Base-by-base conservation (phyloP, 2,329 filamentous ascomycete species). In the Lasiodiplodia gonubiensis region DNA sequence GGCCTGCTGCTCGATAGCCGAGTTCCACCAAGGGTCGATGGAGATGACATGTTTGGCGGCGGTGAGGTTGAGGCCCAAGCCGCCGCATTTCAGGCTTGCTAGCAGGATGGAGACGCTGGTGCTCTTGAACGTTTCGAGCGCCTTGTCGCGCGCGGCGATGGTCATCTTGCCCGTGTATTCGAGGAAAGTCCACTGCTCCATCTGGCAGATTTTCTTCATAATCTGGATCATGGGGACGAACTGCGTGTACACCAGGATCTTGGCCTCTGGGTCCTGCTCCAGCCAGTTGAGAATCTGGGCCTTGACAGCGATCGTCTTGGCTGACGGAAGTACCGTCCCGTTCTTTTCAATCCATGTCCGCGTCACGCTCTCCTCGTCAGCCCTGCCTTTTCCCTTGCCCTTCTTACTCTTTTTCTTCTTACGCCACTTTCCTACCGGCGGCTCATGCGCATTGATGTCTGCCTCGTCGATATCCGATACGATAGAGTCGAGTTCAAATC, bases 221-320 rank as follows among this genome's bases (percentile, higher is more conserved):
- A 89, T 84, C 0, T 78, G 72, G 6, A 87, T 80, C 71, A 88
- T 84, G 2, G 81, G 76, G 2, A 85, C 74, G 68, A 87, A 90
- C 70, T 90, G 86, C 0, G 84, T 86, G 70, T 88, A 90, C 54
- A 90, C 76, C 67, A 86, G 86, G 54, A 89, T 82, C 74, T 90
- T 90, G 49, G 82, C 81, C 0, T 78, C 63, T 0, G 79, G 78
- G 4, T 84, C 81, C 14, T 84, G 78, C 1, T 76, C 67, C 1
- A 79, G 54, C 82, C 82, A 84, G 30, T 81, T 80, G 35, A 83
- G 68, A 14, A 84, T 74, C 66, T 83, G 80, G 0, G 79, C 77
- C 64, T 84, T 84, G 72, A 81, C 71, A 0, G 81, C 82, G 10
- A 80, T 71, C 0, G 81, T 84, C 70, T 84, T 84, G 0, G 82